These are phyloP conservation scores for Raffaelea ambrosiae DNA, from an alignment of 2,329 filamentous ascomycete species.

Conservation along the genomic window DNA sequence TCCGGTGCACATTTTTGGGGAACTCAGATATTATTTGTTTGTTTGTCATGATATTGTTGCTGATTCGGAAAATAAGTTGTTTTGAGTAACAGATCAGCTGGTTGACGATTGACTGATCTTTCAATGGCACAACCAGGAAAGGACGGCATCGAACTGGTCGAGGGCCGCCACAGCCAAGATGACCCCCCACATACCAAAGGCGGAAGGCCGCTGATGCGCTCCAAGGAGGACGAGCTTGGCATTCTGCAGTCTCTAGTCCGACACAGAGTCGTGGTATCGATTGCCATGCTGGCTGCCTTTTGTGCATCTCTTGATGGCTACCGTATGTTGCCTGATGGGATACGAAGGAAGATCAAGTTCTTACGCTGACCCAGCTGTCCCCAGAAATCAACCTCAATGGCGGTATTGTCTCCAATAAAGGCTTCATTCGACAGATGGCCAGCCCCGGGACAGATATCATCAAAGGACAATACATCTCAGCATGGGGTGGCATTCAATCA, in stretches of 20 bases:
- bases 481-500: conserved; percentile 16
- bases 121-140: not conserved
- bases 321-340: conserved; percentile 16
- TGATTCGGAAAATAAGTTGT: too few relatives aligned
- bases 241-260: conserved; percentile 27
- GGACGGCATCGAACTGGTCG: conserved; percentile 2
- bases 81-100: too few relatives aligned
- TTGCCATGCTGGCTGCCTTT: conserved; percentile 32
- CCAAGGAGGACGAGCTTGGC: conserved; percentile 25
- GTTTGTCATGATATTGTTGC: too few relatives aligned
- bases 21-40: too few relatives aligned
- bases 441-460: conserved; percentile 6
- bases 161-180: not conserved
- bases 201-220: conserved; percentile 21
- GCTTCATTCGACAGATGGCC: conserved; percentile 10
- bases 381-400: conserved; percentile 9
- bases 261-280: conserved; percentile 24
- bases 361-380: too few relatives aligned
- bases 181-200: not conserved
- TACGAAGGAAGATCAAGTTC: too few relatives aligned
- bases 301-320: conserved; percentile 33
- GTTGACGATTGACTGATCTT: too few relatives aligned
- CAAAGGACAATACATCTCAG: conserved; percentile 8
- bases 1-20: too few relatives aligned
- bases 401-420: conserved; percentile 12